phyloP scores from a whole-genome alignment of 805 yeast genomes.

The Starmerella tilneyi region DNA sequence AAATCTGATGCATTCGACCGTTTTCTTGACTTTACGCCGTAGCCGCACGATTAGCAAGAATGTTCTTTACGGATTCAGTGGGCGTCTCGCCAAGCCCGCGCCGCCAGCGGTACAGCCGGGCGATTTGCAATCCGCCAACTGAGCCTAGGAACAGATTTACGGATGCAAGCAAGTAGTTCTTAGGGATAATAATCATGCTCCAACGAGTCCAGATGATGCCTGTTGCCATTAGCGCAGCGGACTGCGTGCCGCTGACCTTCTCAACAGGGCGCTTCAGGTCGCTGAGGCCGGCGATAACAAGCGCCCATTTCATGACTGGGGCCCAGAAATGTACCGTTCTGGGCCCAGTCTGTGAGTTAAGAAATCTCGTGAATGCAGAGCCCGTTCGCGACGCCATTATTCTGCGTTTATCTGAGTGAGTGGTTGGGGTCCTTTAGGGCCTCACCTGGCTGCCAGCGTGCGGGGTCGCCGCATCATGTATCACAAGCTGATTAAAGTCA shows the following conservation, averaged over 20 bases:
- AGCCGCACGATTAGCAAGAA: conserved; percentile 29
- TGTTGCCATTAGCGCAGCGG: conserved; percentile 74
- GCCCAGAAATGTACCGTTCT: conserved; percentile 97
- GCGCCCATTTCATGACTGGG: conserved; percentile 53
- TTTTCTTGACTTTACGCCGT: too few relatives aligned
- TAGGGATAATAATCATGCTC: conserved; percentile 88
- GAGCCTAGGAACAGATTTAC: conserved; percentile 88
- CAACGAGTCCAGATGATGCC: conserved; percentile 97
- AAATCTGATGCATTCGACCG: not conserved
- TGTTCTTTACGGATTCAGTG: conserved; percentile 47
- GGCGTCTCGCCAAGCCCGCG: conserved; percentile 50
- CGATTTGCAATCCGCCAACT: conserved; percentile 78
- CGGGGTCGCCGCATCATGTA: conserved; percentile 1
- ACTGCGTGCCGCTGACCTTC: conserved; percentile 80
- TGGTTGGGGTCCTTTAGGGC: not conserved
- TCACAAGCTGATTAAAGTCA: too few relatives aligned
- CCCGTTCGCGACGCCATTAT: conserved; percentile 18
- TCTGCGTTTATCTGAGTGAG: not conserved
- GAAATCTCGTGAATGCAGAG: conserved; percentile 48
- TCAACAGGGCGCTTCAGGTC: conserved; percentile 89
- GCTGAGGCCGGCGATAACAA: conserved; percentile 82
- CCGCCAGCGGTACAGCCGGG: conserved; percentile 63
- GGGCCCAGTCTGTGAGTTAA: conserved; percentile 89
- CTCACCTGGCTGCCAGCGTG: not conserved
- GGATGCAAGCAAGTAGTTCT: conserved; percentile 75